Evolutionary conservation across 352 stramenopile genomes (phyloP).

Genomic region (Blastocystis sp.): DNA sequence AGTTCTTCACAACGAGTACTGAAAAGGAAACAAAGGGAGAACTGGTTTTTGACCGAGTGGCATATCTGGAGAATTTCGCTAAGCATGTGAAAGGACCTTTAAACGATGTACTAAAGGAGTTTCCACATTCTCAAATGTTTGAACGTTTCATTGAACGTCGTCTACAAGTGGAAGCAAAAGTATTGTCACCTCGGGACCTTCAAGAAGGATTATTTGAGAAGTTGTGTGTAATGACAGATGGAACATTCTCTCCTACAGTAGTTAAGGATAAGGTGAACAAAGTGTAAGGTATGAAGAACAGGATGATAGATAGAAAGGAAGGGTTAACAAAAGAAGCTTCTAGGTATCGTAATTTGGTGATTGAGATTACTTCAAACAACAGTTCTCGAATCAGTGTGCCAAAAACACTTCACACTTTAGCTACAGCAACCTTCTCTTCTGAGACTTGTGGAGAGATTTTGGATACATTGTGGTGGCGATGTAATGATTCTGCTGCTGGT

Average conservation of each 20-base stretch:
- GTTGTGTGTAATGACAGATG: slow-evolving; percentile 59
- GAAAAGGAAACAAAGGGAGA: slow-evolving; percentile 45
- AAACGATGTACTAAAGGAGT: slow-evolving; percentile 61
- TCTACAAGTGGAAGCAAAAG: slow-evolving; percentile 21
- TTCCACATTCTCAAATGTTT: slow-evolving; percentile 62
- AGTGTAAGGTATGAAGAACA: not conserved
- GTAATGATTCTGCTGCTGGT: slow-evolving; percentile 21
- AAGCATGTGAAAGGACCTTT: slow-evolving; percentile 61
- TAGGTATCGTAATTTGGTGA: slow-evolving; percentile 55
- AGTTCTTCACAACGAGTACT: slow-evolving; percentile 34
- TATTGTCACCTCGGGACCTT: slow-evolving; percentile 31
- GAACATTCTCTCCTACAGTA: slow-evolving; percentile 48
- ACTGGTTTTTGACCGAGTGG: slow-evolving; percentile 31
- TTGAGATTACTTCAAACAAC: slow-evolving; percentile 61
- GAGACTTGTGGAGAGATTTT: slow-evolving; percentile 59
- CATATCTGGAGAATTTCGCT: slow-evolving; percentile 55
- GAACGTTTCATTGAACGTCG: slow-evolving; percentile 60
- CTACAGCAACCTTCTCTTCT: slow-evolving; percentile 19
- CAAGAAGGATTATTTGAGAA: slow-evolving; percentile 61
- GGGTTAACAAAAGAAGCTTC: slow-evolving; percentile 9
- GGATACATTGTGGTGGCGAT: slow-evolving; percentile 59
- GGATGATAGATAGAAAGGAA: not conserved
- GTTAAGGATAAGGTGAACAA: slow-evolving; percentile 62
- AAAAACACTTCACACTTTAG: slow-evolving; percentile 53
- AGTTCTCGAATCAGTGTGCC: slow-evolving; percentile 51